Conservation (phyloP, 176 grass and related monocot species). For the Lolium multiflorum region DNA sequence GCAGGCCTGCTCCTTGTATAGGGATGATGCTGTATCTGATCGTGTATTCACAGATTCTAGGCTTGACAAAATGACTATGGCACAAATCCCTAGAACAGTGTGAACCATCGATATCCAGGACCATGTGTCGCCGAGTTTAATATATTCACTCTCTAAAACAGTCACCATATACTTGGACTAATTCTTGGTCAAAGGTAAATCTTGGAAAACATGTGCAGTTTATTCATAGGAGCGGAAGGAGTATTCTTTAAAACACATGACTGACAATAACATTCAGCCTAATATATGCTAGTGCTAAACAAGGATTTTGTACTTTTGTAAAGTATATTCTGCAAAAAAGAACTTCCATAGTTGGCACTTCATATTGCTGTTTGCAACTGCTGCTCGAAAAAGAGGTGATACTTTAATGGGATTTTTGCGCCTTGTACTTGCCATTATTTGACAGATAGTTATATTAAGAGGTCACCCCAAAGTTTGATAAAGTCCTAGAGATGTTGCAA, state of each 20-base stretch:
- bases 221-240: not conserved
- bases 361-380: not conserved
- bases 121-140: too few relatives aligned
- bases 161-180: too few relatives aligned
- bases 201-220: too few relatives aligned
- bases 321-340: not conserved
- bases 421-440: not conserved
- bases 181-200: too few relatives aligned
- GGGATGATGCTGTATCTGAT: too few relatives aligned
- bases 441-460: not conserved
- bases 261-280: not conserved
- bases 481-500: not conserved
- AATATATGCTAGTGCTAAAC: slow-evolving; percentile 8
- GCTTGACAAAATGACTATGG: too few relatives aligned
- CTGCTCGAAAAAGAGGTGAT: not conserved
- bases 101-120: too few relatives aligned
- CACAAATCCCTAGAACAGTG: too few relatives aligned
- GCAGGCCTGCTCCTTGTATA: too few relatives aligned
- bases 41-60: too few relatives aligned
- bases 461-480: not conserved
- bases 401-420: not conserved
- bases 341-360: not conserved
- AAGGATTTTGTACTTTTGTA: not conserved
- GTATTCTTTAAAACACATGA: not conserved
- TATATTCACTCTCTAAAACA: too few relatives aligned